These are phyloP conservation scores for Davidsoniella virescens DNA, from an alignment of 2,329 filamentous ascomycete species.

Conservation along the genomic window DNA sequence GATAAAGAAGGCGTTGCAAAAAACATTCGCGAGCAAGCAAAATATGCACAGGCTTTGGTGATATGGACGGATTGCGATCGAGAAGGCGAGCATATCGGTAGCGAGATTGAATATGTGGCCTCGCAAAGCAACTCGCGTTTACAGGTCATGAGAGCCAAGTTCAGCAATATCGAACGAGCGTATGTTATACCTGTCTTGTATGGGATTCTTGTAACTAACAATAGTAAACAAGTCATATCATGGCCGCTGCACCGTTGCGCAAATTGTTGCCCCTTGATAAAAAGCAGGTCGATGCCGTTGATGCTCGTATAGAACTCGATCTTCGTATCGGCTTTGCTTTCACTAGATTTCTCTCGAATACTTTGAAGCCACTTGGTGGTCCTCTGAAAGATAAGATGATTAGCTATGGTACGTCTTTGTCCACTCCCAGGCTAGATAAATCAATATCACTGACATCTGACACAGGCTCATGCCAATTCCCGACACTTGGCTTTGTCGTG, in stretches of 20 bases:
- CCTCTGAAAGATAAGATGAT: slow-evolving; percentile 49
- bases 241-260: slow-evolving; percentile 52
- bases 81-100: slow-evolving; percentile 91
- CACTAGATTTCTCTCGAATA: slow-evolving; percentile 71
- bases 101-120: slow-evolving; percentile 75
- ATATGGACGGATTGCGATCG: slow-evolving; percentile 99
- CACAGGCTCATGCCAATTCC: slow-evolving; percentile 81
- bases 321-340: slow-evolving; percentile 85
- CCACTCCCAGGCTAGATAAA: background rate
- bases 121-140: slow-evolving; percentile 55
- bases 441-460: background rate
- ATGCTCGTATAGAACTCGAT: slow-evolving; percentile 81
- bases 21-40: slow-evolving; percentile 71
- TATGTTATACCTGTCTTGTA: slow-evolving; percentile 20
- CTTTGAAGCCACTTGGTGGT: slow-evolving; percentile 55
- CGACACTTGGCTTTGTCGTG: slow-evolving; percentile 90
- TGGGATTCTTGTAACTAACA: slow-evolving; percentile 12
- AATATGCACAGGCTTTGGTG: slow-evolving; percentile 56
- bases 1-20: slow-evolving; percentile 66
- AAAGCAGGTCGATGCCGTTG: slow-evolving; percentile 71
- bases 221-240: slow-evolving; percentile 49
- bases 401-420: slow-evolving; percentile 53
- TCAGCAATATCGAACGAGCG: slow-evolving; percentile 92
- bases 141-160: slow-evolving; percentile 69
- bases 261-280: slow-evolving; percentile 67